Evolutionary conservation across 768 basidiomycete genomes (phyloP), one percentile per base, ranked within the genome.

Genomic region (Paxillus ammoniavirescens): DNA sequence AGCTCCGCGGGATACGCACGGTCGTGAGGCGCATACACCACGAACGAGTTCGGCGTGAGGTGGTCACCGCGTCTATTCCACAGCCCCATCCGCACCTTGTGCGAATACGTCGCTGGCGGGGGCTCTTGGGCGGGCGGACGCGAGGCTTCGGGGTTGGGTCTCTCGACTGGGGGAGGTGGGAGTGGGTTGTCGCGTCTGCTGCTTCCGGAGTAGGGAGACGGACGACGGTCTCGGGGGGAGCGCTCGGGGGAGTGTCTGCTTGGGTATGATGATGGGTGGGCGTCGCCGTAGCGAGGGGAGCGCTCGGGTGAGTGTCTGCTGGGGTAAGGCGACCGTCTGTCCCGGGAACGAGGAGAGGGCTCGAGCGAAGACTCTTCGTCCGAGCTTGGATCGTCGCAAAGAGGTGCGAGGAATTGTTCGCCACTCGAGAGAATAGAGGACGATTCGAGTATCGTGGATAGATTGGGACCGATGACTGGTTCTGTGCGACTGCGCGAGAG

Each of bases 51-150:
- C 18, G 65, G 49, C 18, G 83, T 86, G 47, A 87, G 75, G 59
- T 88, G 81, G 64, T 91, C 89, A 0, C 89, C 89, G 2, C 87
- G 81, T n/a, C 77, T 64, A 58, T 91, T 91, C 89, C 89, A 91
- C 59, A 73, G 82, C 1, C 88, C 89, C 33, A 69, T 69, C 17
- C 87, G 83, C 8, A 74, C 49, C 53, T 75, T 71, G 55, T 55
- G 62, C 31, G 69, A 49, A 50, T 69, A 65, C 18, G 52, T 52
- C 15, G 66, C 55, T 12, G 72, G 73, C 42, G 69, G 63, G 8
- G 66, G 60, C 35, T 65, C 66, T 42, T 72, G 70, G 0, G 40
- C 48, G 0, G 66, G 70, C 18, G 65, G 62, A 7, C 64, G 56
- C 4, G 72, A 64, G 8, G 58, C 57, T n/a, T 68, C 70, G 0